phyloP scores from a whole-genome alignment of 352 stramenopile species.

The Elongisporangium prolatum region DNA sequence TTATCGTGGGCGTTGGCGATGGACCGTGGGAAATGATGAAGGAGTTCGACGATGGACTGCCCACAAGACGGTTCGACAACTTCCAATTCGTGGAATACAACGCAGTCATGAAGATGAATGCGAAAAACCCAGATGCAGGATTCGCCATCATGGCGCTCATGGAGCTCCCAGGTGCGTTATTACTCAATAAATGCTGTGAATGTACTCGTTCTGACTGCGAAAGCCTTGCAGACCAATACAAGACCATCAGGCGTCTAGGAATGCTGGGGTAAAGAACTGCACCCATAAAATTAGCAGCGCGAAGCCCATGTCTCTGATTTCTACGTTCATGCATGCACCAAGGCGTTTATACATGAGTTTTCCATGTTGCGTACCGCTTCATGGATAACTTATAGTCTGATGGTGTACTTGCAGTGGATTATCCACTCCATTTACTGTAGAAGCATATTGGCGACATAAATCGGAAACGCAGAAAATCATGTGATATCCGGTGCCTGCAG shows the following conservation, averaged over 20 bases:
- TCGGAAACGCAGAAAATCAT: neutral
- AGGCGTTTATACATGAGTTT: no score
- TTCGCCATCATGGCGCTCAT: slow-evolving; percentile 51
- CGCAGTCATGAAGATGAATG: slow-evolving; percentile 35
- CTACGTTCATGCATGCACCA: no score
- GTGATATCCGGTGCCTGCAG: neutral
- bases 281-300: neutral
- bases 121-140: slow-evolving; percentile 32
- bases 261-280: slow-evolving; percentile 16
- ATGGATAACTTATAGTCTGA: no score
- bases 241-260: slow-evolving; percentile 45
- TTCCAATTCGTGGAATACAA: slow-evolving; percentile 86
- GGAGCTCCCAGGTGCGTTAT: slow-evolving; percentile 39
- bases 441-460: neutral
- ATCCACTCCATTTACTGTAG: neutral
- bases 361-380: no score
- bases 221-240: slow-evolving; percentile 28
- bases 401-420: neutral
- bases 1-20: slow-evolving; percentile 71
- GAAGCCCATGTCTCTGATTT: neutral
- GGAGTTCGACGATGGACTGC: slow-evolving; percentile 71
- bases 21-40: slow-evolving; percentile 75
- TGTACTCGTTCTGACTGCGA: neutral
- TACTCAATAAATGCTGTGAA: neutral
- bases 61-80: slow-evolving; percentile 69